phyloP scores from a whole-genome alignment of 169 alveolate species.

The Plasmodium adleri region DNA sequence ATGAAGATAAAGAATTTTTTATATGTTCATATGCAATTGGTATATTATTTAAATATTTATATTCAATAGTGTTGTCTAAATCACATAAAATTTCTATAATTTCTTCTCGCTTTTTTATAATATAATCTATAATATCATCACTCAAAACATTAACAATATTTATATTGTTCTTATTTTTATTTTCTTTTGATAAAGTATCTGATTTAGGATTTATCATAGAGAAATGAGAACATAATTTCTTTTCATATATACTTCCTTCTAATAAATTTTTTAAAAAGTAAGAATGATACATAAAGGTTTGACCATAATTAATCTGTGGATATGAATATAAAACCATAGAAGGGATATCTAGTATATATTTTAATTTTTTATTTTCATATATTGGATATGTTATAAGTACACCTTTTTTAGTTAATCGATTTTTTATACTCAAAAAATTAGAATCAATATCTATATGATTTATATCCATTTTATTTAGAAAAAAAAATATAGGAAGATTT shows the following conservation, averaged over 20 bases:
- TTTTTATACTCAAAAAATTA: conserved; percentile 37
- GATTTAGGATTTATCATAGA: conserved; percentile 4
- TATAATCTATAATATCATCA: conserved; percentile 18
- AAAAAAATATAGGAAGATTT: conserved; percentile 89
- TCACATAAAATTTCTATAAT: conserved; percentile 65
- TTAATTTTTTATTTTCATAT: conserved; percentile 44
- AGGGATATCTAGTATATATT: conserved; percentile 63
- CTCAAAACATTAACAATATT: conserved; percentile 6
- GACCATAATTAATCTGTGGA: conserved; percentile 62
- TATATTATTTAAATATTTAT: conserved; percentile 61
- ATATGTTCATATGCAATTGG: conserved; percentile 18
- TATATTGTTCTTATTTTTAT: neutral
- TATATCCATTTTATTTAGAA: conserved; percentile 92
- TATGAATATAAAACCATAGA: conserved; percentile 74
- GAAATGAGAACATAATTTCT: conserved; percentile 41
- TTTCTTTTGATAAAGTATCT: neutral
- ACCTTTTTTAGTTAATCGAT: conserved; percentile 43
- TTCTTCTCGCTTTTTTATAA: conserved; percentile 66
- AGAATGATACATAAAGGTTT: conserved; percentile 14
- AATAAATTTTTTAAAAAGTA: neutral
- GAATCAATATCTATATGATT: conserved; percentile 74
- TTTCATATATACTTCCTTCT: conserved; percentile 8
- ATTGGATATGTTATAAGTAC: conserved; percentile 69
- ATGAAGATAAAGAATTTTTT: conserved; percentile 8
- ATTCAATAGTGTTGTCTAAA: conserved; percentile 40